Evolutionary conservation across 495 filamentous ascomycete genomes (phyloP).

Genomic region (Talaromyces thailandensis): DNA sequence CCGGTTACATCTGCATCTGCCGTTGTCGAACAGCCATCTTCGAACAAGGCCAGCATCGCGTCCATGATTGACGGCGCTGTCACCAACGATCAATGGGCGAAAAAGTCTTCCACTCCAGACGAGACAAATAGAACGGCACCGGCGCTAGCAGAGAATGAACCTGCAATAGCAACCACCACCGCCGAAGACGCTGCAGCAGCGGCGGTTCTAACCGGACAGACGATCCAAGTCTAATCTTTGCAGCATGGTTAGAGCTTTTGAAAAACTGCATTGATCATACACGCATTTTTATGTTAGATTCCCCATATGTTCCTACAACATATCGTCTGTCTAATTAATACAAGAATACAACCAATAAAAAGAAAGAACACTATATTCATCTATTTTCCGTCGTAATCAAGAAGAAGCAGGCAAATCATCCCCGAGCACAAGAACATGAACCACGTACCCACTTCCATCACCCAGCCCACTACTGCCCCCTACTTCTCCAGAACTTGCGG

Average conservation of each 20-base stretch:
- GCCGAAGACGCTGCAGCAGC: neutral
- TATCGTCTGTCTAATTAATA: neutral
- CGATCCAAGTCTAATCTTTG: neutral
- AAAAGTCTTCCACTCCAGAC: neutral
- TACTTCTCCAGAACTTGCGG: conserved; percentile 26
- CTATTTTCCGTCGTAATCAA: neutral
- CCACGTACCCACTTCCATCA: conserved; percentile 37
- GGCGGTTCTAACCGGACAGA: neutral
- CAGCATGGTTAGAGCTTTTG: neutral
- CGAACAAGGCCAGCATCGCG: conserved; percentile 36
- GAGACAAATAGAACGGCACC: neutral
- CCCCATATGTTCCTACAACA: neutral
- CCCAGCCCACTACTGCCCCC: conserved; percentile 38
- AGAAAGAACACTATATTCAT: neutral
- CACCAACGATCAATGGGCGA: neutral
- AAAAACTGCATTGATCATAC: neutral
- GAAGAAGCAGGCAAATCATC: conserved; percentile 3
- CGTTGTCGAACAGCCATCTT: conserved; percentile 6
- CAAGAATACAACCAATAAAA: neutral
- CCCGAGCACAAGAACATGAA: conserved; percentile 30
- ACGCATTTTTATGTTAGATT: neutral
- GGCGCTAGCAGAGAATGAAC: neutral
- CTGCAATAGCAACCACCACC: neutral
- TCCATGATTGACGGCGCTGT: conserved; percentile 36
- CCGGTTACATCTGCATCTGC: neutral